A percentile compares a stretch with the other conserved stretches of the same genome.
Conservation (phyloP, 2,329 filamentous ascomycete genomes). For the Triangularia setosa region DNA sequence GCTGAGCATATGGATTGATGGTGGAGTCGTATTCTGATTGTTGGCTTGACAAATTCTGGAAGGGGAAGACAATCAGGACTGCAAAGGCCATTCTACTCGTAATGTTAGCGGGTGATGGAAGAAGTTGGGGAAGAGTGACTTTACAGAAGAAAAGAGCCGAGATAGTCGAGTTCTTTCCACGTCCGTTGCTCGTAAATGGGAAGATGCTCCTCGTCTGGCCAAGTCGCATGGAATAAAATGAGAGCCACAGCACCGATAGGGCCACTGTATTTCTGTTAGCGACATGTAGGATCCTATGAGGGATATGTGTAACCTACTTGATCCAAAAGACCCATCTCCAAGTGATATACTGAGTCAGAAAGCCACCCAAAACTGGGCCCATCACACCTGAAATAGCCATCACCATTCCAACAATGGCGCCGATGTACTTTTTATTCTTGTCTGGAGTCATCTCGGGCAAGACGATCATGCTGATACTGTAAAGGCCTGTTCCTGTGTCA, state of each 20-base stretch:
- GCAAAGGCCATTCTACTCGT: constrained; percentile 41
- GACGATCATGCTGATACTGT: not conserved
- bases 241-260: constrained; percentile 48
- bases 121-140: not conserved
- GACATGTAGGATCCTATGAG: not conserved
- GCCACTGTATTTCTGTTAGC: constrained; percentile 35
- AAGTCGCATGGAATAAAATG: constrained; percentile 44
- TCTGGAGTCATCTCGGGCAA: constrained; percentile 47
- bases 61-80: constrained; percentile 54
- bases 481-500: constrained; percentile 24
- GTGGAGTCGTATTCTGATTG: constrained; percentile 37
- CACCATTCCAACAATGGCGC: constrained; percentile 45
- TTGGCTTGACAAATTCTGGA: constrained; percentile 48
- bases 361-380: constrained; percentile 49
- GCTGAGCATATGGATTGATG: constrained; percentile 31
- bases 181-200: constrained; percentile 34
- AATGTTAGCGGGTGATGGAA: not conserved
- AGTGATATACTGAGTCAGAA: constrained; percentile 45
- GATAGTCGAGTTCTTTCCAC: constrained; percentile 50
- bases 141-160: constrained; percentile 50
- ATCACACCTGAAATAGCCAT: constrained; percentile 47
- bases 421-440: constrained; percentile 40
- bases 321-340: constrained; percentile 60
- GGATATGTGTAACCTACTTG: constrained; percentile 40
- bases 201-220: constrained; percentile 44